phyloP scores from a whole-genome alignment of 2,329 filamentous ascomycete genomes.

The Colletotrichum simmondsii region DNA sequence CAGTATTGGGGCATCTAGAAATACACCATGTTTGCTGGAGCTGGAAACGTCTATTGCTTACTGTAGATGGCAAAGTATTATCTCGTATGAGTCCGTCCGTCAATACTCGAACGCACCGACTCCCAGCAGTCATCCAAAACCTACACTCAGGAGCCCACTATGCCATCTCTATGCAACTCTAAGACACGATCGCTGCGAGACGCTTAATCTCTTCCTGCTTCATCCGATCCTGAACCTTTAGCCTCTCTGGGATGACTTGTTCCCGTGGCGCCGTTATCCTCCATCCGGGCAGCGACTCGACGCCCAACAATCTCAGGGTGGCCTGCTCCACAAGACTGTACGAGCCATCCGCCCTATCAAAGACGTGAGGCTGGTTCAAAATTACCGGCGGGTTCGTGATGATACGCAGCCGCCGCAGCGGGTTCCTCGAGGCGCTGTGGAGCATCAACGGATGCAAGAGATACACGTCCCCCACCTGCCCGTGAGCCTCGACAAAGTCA shows the following conservation, averaged over 20 bases:
- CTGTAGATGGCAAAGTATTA: neutral
- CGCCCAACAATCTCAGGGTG: conserved; percentile 61
- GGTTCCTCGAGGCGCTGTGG: conserved; percentile 59
- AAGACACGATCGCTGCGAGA: conserved; percentile 41
- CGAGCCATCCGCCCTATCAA: conserved; percentile 56
- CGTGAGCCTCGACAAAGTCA: conserved; percentile 65
- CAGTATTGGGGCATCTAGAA: neutral
- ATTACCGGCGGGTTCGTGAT: conserved; percentile 52
- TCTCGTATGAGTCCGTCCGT: neutral
- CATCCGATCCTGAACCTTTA: conserved; percentile 42
- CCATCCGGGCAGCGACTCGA: conserved; percentile 61
- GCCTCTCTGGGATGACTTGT: conserved; percentile 53
- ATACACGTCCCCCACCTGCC: conserved; percentile 66
- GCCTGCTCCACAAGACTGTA: conserved; percentile 68
- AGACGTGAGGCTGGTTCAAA: conserved; percentile 61
- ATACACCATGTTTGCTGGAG: neutral
- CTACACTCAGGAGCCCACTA: neutral
- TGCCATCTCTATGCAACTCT: neutral
- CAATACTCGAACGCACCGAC: neutral
- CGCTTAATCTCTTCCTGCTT: conserved; percentile 51
- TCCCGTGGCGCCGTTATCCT: conserved; percentile 61
- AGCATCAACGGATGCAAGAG: conserved; percentile 71
- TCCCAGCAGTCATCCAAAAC: neutral
- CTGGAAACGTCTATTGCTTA: no score
- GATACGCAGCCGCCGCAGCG: conserved; percentile 39